Evolutionary conservation across 1,284 basidiomycete species (phyloP), one percentile per base, ranked within the genome.

Genomic region (Heterobasidion occidentale): DNA sequence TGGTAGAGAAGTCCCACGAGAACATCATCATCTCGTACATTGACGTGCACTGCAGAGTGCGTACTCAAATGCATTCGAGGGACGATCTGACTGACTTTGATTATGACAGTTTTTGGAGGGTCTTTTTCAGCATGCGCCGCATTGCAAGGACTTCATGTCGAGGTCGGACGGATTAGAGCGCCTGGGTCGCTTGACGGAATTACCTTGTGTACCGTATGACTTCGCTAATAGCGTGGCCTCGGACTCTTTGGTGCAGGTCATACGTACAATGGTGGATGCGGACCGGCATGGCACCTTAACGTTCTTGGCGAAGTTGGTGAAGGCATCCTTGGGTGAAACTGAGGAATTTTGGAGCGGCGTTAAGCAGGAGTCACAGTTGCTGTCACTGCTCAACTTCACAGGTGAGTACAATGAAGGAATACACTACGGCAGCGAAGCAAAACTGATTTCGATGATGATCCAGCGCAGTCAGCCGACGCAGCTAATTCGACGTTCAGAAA

Each of bases 131-230:
- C 94, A 92, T 66, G 85, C 78, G 38, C 86, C 84, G 36, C 92
- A 98, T 68, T 93, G 91, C 75, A 86, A 86, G 59, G 96, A 98
- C 62, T 98, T 99, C 69, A 83, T 98, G 61, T 72, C 76, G 17
- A 79, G 81, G 53, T 78, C 82, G 2, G 88, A 91, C 58, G 92
- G 93, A 12, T 77, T 98, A 15, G 78, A 85, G 46, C 79, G 81
- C 56, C 73, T 99, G 27, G 85, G 94, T 53, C 78, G 79, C 58
- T 77, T 98, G 34, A 90, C 93, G 53, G 80, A 83, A 36, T 75
- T 96, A 35, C 91, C 94, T 6, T 96, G 91, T 65, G 76, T 97
- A 44, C 94, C 97, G 0, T 92, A 92, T 63, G 90, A 95, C 68
- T 97, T 93, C 67, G 86, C 88, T 6, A 85, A 84, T 59, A 92